These are phyloP conservation scores for Elsinoe fawcettii DNA, from an alignment of 2,329 filamentous ascomycete species.

Conservation along the genomic window DNA sequence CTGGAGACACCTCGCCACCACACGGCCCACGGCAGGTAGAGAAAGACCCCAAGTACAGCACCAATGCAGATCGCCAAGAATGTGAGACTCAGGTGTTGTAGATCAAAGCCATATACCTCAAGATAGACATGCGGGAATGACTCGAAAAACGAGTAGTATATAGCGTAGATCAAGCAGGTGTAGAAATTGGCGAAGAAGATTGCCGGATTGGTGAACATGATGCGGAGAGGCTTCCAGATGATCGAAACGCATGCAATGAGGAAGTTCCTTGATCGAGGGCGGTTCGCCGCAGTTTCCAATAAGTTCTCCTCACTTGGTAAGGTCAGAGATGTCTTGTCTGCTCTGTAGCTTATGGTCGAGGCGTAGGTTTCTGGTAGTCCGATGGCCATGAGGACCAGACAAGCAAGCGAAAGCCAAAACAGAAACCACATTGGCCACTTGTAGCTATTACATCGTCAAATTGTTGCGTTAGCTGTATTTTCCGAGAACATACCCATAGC, in stretches of 20 bases:
- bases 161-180: conserved; percentile 36
- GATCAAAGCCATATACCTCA: conserved; percentile 51
- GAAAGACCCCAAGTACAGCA: conserved; percentile 43
- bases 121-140: conserved; percentile 59
- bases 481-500: conserved; percentile 28
- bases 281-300: conserved; percentile 32
- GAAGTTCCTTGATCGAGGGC: conserved; percentile 38
- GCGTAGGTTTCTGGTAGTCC: conserved; percentile 57
- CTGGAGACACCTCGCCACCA: conserved; percentile 16
- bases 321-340: not conserved
- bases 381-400: conserved; percentile 52
- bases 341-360: conserved; percentile 31
- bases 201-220: conserved; percentile 49
- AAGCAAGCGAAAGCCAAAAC: conserved; percentile 52
- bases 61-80: conserved; percentile 55
- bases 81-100: conserved; percentile 51
- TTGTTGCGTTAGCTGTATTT: no score
- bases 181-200: conserved; percentile 45
- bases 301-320: not conserved
- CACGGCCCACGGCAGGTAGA: conserved; percentile 22
- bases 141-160: conserved; percentile 51
- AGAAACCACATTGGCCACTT: conserved; percentile 59
- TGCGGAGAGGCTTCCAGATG: conserved; percentile 53
- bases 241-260: conserved; percentile 43
- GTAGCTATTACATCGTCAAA: conserved; percentile 36